A percentile compares a stretch with the other conserved stretches of the same genome.
Conservation (phyloP, 345 rosid species). For the Euphorbia tirucalli region DNA sequence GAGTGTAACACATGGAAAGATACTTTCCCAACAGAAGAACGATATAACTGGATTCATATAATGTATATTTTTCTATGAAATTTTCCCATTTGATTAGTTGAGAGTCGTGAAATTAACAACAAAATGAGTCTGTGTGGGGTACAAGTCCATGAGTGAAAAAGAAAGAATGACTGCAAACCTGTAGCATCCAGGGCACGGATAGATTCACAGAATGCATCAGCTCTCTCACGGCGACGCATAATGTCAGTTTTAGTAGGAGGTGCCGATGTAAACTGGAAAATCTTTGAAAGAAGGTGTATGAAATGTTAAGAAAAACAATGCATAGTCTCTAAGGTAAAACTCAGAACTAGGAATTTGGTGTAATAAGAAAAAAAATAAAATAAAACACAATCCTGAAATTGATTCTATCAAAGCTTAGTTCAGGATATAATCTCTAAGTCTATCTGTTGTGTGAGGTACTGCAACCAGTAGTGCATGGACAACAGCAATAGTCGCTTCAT, state of each 20-base stretch:
- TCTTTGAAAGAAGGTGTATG: conserved; percentile 80
- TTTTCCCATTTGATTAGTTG: not conserved
- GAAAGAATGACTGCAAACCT: conserved; percentile 42
- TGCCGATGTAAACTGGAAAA: conserved; percentile 67
- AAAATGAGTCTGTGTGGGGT: not conserved
- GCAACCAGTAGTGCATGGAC: conserved; percentile 82
- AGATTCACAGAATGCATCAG: conserved; percentile 86
- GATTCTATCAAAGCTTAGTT: conserved; percentile 1
- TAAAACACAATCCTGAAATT: conserved; percentile 1
- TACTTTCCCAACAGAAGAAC: not conserved
- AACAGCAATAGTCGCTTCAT: conserved; percentile 90
- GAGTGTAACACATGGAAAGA: too few species aligned
- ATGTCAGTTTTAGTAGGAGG: conserved; percentile 64
- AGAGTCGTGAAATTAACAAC: not conserved
- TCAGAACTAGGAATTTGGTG: not conserved
- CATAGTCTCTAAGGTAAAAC: not conserved
- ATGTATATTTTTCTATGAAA: not conserved
- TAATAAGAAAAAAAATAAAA: conserved; percentile 2
- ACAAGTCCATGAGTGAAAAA: not conserved
- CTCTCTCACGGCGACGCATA: conserved; percentile 71
- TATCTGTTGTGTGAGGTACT: conserved; percentile 88
- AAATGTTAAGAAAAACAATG: conserved; percentile 43
- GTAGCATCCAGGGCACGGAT: conserved; percentile 96
- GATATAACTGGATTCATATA: not conserved
- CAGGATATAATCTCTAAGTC: conserved; percentile 88